A percentile compares a stretch with the other conserved stretches of the same genome.
Conservation (phyloP, 139 green algal genomes). For the Chlorella sp. region DNA sequence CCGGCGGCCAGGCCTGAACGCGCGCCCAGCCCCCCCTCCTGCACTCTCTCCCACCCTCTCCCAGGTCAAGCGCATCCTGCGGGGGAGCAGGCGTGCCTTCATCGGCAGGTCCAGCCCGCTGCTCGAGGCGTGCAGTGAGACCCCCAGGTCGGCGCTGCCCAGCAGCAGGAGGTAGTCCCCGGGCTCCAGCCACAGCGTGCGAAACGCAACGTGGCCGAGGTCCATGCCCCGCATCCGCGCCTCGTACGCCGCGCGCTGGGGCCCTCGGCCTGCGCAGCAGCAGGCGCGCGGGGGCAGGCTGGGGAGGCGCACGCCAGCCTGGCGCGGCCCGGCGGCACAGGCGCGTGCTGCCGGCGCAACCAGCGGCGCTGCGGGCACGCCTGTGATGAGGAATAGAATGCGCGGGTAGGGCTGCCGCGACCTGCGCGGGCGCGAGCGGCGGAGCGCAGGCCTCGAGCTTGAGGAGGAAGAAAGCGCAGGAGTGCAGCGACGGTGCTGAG, state of each 20-base stretch:
- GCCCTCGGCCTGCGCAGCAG: too few relatives aligned
- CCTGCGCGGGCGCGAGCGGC: constrained; percentile 1
- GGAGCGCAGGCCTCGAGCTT: too few relatives aligned
- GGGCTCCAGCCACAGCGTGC: constrained; percentile 86
- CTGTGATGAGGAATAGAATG: constrained; percentile 63
- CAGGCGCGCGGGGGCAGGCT: too few relatives aligned
- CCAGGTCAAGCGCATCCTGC: constrained; percentile 1
- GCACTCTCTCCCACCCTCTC: not conserved
- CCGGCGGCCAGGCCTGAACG: too few relatives aligned
- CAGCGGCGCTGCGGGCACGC: too few relatives aligned
- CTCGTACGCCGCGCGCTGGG: constrained; percentile 76
- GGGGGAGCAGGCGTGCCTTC: constrained; percentile 89
- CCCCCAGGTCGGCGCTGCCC: constrained; percentile 87
- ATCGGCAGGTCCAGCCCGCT: constrained; percentile 96
- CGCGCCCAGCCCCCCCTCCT: not conserved
- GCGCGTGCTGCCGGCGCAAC: too few relatives aligned
- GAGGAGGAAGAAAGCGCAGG: too few relatives aligned
- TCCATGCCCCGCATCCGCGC: constrained; percentile 57
- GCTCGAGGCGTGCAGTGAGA: constrained; percentile 91
- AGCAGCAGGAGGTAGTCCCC: constrained; percentile 92
- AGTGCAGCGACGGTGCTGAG: too few relatives aligned
- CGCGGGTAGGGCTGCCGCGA: constrained; percentile 39
- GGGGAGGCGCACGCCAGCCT: too few relatives aligned
- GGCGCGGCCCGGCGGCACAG: too few relatives aligned
- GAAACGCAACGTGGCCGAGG: constrained; percentile 80